phyloP scores from a whole-genome alignment of 176 grass and related monocot genomes.

The Oryza rufipogon region DNA sequence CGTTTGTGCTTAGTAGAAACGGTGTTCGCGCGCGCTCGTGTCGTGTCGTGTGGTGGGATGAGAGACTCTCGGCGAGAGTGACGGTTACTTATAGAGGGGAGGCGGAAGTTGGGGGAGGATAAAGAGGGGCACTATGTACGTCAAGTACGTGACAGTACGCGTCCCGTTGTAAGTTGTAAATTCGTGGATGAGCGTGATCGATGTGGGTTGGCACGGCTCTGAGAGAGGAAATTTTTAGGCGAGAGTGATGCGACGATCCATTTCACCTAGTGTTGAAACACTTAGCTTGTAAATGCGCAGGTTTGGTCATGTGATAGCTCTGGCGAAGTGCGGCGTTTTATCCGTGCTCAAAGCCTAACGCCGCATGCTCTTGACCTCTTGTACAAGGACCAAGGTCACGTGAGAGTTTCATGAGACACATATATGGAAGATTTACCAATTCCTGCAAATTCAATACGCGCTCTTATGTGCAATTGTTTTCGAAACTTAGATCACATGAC shows the following conservation, averaged over 20 bases:
- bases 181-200: background rate
- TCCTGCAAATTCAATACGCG: background rate
- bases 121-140: background rate
- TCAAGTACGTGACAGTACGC: background rate
- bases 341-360: background rate
- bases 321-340: background rate
- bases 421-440: background rate
- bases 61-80: background rate
- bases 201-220: background rate
- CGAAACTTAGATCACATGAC: no score
- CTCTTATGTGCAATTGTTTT: no score
- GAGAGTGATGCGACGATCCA: constrained; percentile 24
- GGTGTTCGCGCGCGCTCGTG: background rate
- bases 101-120: background rate
- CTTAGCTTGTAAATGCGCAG: background rate
- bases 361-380: no score
- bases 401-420: background rate
- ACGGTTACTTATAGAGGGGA: background rate
- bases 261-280: background rate
- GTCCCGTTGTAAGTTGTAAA: background rate
- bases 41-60: background rate
- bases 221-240: background rate
- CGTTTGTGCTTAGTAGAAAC: background rate
- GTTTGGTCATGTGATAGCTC: background rate
- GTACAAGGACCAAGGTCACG: background rate